phyloP scores from a whole-genome alignment of 1,284 basidiomycete genomes.

The Ganoderma lucidum region DNA sequence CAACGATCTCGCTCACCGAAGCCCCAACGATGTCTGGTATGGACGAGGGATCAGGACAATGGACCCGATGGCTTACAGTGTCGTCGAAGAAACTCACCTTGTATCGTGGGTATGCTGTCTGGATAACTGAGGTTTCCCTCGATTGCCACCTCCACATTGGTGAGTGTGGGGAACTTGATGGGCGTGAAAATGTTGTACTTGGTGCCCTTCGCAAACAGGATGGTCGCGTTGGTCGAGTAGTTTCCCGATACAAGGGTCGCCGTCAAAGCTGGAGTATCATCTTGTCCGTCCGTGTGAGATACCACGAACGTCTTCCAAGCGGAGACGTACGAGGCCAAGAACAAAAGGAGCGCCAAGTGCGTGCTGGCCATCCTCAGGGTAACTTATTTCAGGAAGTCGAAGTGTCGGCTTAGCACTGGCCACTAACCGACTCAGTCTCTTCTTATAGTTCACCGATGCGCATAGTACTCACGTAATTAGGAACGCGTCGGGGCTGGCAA shows the following conservation, averaged over 20 bases:
- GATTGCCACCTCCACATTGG: slow-evolving; percentile 63
- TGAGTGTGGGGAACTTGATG: slow-evolving; percentile 60
- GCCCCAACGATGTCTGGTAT: slow-evolving; percentile 32
- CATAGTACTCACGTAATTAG: not conserved
- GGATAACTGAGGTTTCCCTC: slow-evolving; percentile 69
- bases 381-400: not conserved
- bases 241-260: slow-evolving; percentile 50
- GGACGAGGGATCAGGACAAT: not conserved
- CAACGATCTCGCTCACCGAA: slow-evolving; percentile 44
- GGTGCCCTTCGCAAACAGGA: slow-evolving; percentile 61
- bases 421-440: not conserved
- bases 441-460: not conserved
- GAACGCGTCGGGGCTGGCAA: not conserved
- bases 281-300: slow-evolving; percentile 53
- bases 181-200: slow-evolving; percentile 69
- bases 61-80: not conserved
- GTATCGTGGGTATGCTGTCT: slow-evolving; percentile 58
- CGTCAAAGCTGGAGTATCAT: slow-evolving; percentile 59
- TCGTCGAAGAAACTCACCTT: slow-evolving; percentile 46
- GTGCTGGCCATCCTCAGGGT: not conserved
- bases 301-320: slow-evolving; percentile 62
- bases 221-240: slow-evolving; percentile 56
- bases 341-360: slow-evolving; percentile 3
- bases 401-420: not conserved
- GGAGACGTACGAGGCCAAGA: slow-evolving; percentile 14